phyloP scores from a whole-genome alignment of 805 yeast species.

The Kuraishia molischiana region DNA sequence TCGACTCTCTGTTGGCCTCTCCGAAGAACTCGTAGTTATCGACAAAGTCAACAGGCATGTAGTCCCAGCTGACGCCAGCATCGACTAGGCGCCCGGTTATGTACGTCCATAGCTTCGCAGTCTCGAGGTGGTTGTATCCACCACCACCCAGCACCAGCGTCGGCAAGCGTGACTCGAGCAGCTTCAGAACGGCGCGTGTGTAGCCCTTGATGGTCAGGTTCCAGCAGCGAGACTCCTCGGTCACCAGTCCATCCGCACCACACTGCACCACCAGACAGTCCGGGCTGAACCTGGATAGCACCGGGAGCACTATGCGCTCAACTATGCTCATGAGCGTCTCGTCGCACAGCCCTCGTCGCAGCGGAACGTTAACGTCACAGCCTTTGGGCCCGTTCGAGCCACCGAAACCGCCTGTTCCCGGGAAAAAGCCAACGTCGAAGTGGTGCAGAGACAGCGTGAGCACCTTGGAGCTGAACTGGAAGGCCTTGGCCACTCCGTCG shows the following conservation, averaged over 20 bases:
- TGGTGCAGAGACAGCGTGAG: constrained; percentile 57
- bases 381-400: constrained; percentile 28
- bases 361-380: constrained; percentile 42
- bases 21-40: constrained; percentile 38
- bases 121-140: constrained; percentile 56
- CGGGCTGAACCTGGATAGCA: constrained; percentile 29
- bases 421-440: constrained; percentile 58
- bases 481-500: constrained; percentile 68
- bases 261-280: constrained; percentile 53
- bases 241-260: constrained; percentile 68
- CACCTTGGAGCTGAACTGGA: constrained; percentile 43
- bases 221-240: constrained; percentile 62
- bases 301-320: constrained; percentile 31
- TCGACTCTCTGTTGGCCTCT: constrained; percentile 20
- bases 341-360: constrained; percentile 48
- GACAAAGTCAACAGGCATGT: constrained; percentile 28
- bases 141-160: constrained; percentile 63
- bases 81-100: constrained; percentile 20
- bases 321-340: constrained; percentile 25
- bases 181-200: constrained; percentile 20
- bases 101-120: constrained; percentile 52
- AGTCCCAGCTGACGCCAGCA: constrained; percentile 6
- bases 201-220: constrained; percentile 48
- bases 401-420: constrained; percentile 50
- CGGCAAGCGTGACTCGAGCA: constrained; percentile 22